Percentiles rank a stretch among this genome's conserved stretches.
phyloP scores from a whole-genome alignment of 1,284 basidiomycete genomes.

The Cryptococcus floricola region DNA sequence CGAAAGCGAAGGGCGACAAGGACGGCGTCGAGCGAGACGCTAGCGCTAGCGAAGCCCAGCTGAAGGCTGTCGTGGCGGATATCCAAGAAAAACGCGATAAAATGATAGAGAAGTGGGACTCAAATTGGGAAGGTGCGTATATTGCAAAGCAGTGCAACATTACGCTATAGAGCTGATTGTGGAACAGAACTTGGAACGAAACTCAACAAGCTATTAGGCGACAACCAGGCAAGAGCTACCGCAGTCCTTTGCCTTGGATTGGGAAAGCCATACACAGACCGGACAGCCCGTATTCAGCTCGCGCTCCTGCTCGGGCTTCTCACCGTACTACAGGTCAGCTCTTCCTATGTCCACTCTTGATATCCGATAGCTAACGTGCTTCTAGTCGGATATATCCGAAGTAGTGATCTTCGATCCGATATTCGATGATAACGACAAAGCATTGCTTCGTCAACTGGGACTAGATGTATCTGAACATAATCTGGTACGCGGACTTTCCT shows the following conservation, averaged over 20 bases:
- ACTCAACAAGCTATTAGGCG: slow-evolving; percentile 4
- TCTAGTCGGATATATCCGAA: neutral
- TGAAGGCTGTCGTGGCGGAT: slow-evolving; percentile 11
- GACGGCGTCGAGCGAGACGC: slow-evolving; percentile 1
- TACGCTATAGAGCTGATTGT: neutral
- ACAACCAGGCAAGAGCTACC: neutral
- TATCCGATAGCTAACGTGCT: slow-evolving; percentile 7
- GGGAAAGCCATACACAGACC: slow-evolving; percentile 35
- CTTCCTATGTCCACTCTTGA: neutral
- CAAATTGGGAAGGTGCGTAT: slow-evolving; percentile 29
- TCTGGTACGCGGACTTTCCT: slow-evolving; percentile 15
- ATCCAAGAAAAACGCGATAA: slow-evolving; percentile 34
- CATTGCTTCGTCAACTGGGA: slow-evolving; percentile 22
- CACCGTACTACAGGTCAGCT: slow-evolving; percentile 15
- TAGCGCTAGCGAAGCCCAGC: slow-evolving; percentile 4
- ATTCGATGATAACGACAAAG: slow-evolving; percentile 33
- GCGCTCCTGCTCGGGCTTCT: slow-evolving; percentile 32
- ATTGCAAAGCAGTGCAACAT: neutral
- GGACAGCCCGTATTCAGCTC: slow-evolving; percentile 45
- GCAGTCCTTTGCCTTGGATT: slow-evolving; percentile 38
- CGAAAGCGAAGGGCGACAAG: slow-evolving; percentile 15
- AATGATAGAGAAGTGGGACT: slow-evolving; percentile 39
- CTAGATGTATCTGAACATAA: slow-evolving; percentile 30
- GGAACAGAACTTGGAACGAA: slow-evolving; percentile 4
- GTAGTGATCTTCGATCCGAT: slow-evolving; percentile 39